Evolutionary conservation across 2,329 filamentous ascomycete species (phyloP).

Genomic region (Macrophomina pseudophaseolina): DNA sequence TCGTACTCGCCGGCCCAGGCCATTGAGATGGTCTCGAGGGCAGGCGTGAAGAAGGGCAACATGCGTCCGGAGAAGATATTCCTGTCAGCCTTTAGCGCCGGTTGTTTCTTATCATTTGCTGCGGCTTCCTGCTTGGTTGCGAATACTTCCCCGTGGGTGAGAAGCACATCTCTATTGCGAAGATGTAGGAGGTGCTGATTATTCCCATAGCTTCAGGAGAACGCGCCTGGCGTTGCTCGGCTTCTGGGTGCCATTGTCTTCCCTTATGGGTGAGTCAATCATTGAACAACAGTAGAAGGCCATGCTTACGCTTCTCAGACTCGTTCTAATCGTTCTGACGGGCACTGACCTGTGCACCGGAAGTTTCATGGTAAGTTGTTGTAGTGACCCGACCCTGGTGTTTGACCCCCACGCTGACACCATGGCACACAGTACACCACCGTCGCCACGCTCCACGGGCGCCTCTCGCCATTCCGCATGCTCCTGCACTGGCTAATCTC

Average conservation of each 20-base stretch:
- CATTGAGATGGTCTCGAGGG: constrained; percentile 57
- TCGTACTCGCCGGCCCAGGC: constrained; percentile 56
- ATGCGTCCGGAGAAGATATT: constrained; percentile 62
- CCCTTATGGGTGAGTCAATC: constrained; percentile 21
- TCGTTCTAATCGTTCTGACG: constrained; percentile 19
- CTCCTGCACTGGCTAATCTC: constrained; percentile 52
- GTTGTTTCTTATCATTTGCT: constrained; percentile 57
- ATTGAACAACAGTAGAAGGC: not conserved
- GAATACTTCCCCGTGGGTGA: constrained; percentile 25
- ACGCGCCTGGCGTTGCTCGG: constrained; percentile 22
- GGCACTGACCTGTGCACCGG: constrained; percentile 25
- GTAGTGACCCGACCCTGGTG: not conserved
- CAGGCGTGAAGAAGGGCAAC: constrained; percentile 57
- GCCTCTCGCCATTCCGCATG: constrained; percentile 43
- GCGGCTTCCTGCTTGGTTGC: constrained; percentile 22
- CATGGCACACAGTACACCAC: constrained; percentile 25
- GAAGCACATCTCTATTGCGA: not conserved
- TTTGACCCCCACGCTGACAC: not conserved
- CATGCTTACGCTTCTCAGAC: constrained; percentile 30
- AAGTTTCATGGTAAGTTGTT: constrained; percentile 24
- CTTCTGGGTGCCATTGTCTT: constrained; percentile 23
- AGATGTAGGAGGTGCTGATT: not conserved
- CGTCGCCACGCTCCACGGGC: constrained; percentile 31
- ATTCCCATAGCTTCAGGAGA: constrained; percentile 17
- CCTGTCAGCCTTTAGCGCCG: constrained; percentile 57